Evolutionary conservation across 306 rosid genomes (phyloP).

Genomic region (Dalbergia cochinchinensis): DNA sequence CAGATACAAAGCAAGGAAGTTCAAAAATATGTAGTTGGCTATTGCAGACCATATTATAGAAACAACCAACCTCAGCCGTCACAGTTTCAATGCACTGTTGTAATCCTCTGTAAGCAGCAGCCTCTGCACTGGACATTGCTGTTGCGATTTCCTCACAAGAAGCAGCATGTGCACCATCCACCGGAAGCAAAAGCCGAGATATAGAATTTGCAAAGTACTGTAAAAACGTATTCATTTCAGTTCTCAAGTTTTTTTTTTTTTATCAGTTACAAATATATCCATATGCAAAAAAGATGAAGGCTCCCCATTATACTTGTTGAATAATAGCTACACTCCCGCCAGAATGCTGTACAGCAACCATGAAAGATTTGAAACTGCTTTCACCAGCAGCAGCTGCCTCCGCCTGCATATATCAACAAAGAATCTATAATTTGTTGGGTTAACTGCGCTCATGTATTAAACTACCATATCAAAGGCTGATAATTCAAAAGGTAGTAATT

Average conservation of each 20-base stretch:
- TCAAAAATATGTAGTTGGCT: too few species aligned
- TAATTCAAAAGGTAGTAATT: conserved; percentile 49
- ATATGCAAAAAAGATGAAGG: conserved; percentile 36
- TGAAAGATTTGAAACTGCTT: conserved; percentile 98
- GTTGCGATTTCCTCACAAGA: conserved; percentile 99
- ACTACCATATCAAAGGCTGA: conserved; percentile 3
- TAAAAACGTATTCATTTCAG: conserved; percentile 47
- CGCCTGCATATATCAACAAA: conserved; percentile 74
- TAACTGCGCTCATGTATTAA: conserved; percentile 37
- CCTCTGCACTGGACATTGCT: conserved; percentile 99
- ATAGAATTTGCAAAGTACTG: conserved; percentile 96
- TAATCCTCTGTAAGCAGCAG: conserved; percentile 96
- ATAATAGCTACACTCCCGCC: conserved; percentile 99
- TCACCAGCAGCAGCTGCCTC: conserved; percentile 99
- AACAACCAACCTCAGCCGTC: conserved; percentile 96
- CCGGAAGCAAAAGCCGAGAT: conserved; percentile 97
- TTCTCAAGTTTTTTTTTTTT: conserved; percentile 29
- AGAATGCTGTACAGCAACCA: conserved; percentile 99
- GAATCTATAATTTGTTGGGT: conserved; percentile 39
- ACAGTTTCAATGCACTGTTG: conserved; percentile 86
- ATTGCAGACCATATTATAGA: too few species aligned
- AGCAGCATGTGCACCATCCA: conserved; percentile 99
- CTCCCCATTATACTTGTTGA: conserved; percentile 80
- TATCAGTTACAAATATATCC: too few species aligned
- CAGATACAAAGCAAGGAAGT: too few species aligned